Conservation (phyloP, 2,329 filamentous ascomycete species). For the Hypoxylon sp. region DNA sequence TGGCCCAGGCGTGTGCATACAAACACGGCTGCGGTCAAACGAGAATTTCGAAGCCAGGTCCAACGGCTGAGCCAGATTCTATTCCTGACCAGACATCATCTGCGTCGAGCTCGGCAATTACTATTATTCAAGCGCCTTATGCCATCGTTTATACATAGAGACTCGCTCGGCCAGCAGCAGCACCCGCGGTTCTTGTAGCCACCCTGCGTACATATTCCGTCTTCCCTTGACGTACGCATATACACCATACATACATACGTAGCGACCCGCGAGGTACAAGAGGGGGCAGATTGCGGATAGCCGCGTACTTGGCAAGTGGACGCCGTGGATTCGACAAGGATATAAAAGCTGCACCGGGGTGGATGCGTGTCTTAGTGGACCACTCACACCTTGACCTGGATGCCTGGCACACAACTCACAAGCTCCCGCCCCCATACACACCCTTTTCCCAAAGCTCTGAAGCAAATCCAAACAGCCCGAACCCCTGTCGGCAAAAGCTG, state of each 20-base stretch:
- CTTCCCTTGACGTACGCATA: conserved; percentile 19
- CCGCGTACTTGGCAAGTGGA: conserved; percentile 42
- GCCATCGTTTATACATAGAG: conserved; percentile 8
- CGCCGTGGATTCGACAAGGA: conserved; percentile 41
- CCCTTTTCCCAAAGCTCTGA: conserved; percentile 31
- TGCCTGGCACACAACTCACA: conserved; percentile 40
- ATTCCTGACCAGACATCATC: conserved; percentile 14
- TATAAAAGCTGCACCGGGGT: conserved; percentile 32
- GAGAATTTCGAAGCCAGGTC: conserved; percentile 20
- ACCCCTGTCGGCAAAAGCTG: conserved; percentile 38
- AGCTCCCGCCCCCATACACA: conserved; percentile 37
- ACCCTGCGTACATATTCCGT: conserved; percentile 27
- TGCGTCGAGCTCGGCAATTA: background rate
- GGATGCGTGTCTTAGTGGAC: conserved; percentile 35
- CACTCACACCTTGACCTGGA: conserved; percentile 36
- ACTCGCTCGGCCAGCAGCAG: conserved; percentile 2
- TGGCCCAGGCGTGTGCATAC: conserved; percentile 14
- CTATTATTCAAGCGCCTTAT: background rate
- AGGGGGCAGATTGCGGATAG: conserved; percentile 37
- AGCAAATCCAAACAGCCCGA: conserved; percentile 38
- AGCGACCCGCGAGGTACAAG: conserved; percentile 38
- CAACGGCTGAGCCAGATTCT: conserved; percentile 12
- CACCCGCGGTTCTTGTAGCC: conserved; percentile 8
- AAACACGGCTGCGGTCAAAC: conserved; percentile 22
- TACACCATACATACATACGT: background rate